Evolutionary conservation across 202 grass and related monocot species (phyloP).

Genomic region (Thinopyrum obtusiflorum): DNA sequence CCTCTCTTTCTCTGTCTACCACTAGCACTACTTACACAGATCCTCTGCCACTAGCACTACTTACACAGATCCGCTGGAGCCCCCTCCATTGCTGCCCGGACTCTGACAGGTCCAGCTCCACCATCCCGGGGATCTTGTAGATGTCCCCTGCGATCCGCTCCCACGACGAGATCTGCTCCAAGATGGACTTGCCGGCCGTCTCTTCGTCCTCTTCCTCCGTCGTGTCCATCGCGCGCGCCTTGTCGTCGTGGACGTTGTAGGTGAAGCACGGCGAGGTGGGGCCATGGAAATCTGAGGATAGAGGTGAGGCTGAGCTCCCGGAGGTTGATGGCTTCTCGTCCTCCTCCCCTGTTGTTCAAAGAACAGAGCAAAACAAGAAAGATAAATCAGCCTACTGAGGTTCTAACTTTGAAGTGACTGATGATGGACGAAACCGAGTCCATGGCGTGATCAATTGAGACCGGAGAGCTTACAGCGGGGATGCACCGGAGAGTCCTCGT

Average conservation of each 20-base stretch:
- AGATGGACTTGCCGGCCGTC: slow-evolving; percentile 25
- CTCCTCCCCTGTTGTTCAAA: slow-evolving; percentile 46
- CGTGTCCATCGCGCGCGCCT: slow-evolving; percentile 32
- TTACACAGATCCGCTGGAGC: too few species aligned
- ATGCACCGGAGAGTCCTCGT: slow-evolving; percentile 39
- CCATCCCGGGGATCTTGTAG: slow-evolving; percentile 49
- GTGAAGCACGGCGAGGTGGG: slow-evolving; percentile 38
- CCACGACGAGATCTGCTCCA: slow-evolving; percentile 61
- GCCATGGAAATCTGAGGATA: slow-evolving; percentile 22
- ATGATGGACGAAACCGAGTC: neutral
- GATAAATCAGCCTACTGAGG: neutral
- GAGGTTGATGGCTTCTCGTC: slow-evolving; percentile 66
- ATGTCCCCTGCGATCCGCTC: slow-evolving; percentile 63
- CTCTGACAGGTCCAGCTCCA: slow-evolving; percentile 58
- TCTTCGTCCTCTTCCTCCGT: slow-evolving; percentile 30
- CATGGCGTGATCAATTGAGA: neutral
- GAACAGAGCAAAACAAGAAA: neutral
- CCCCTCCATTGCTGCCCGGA: slow-evolving; percentile 32
- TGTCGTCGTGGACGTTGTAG: slow-evolving; percentile 30
- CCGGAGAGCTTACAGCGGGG: slow-evolving; percentile 37
- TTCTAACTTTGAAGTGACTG: neutral
- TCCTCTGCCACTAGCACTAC: too few species aligned
- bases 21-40: too few species aligned
- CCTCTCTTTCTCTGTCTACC: neutral
- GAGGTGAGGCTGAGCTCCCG: slow-evolving; percentile 36